Conservation (phyloP, 1,284 basidiomycete species). For the Heliocybe sulcata region DNA sequence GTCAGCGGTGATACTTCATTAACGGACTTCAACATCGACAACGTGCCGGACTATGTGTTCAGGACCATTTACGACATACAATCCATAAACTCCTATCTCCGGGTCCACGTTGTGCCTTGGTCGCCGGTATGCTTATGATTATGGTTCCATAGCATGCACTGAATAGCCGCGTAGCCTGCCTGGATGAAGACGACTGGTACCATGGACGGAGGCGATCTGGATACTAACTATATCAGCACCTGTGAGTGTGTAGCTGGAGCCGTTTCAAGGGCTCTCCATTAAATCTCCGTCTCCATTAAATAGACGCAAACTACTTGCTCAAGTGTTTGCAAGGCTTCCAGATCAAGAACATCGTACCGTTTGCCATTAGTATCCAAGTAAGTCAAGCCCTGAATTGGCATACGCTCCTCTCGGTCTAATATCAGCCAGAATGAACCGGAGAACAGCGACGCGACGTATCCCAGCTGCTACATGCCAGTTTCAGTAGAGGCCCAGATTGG, state of each 20-base stretch:
- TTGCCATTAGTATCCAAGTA: slow-evolving; percentile 35
- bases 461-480: slow-evolving; percentile 31
- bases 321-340: slow-evolving; percentile 32
- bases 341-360: slow-evolving; percentile 32
- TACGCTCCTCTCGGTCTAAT: background rate
- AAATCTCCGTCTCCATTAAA: no score
- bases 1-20: slow-evolving; percentile 33
- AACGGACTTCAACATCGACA: slow-evolving; percentile 31
- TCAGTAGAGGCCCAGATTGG: slow-evolving; percentile 35
- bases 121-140: slow-evolving; percentile 32
- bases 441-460: slow-evolving; percentile 36
- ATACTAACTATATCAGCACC: slow-evolving; percentile 19
- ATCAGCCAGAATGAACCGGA: slow-evolving; percentile 36
- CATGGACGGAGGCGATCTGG: slow-evolving; percentile 37
- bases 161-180: slow-evolving; percentile 28
- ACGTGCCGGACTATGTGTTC: slow-evolving; percentile 37
- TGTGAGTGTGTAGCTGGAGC: slow-evolving; percentile 31
- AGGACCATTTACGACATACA: slow-evolving; percentile 22
- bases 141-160: background rate
- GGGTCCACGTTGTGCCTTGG: slow-evolving; percentile 40
- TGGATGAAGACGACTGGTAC: slow-evolving; percentile 44
- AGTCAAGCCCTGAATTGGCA: no score
- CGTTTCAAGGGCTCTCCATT: no score
- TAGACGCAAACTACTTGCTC: slow-evolving; percentile 40
- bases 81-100: slow-evolving; percentile 2